phyloP scores from a whole-genome alignment of 495 filamentous ascomycete species.

The Podospora fimiseda region DNA sequence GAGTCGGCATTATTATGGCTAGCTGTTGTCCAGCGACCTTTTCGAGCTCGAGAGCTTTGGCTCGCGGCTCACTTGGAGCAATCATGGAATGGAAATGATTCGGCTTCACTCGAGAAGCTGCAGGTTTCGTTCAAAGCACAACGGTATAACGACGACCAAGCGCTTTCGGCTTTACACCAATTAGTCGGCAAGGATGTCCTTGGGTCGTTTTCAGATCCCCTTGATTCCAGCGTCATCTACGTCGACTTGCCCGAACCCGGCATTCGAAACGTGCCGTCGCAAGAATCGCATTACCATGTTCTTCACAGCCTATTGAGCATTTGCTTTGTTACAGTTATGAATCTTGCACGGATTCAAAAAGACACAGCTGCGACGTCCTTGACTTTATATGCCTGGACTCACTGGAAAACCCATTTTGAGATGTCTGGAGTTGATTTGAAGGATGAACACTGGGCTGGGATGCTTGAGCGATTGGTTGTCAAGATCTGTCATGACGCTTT shows the following conservation, averaged over 20 bases:
- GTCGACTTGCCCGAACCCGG: background rate
- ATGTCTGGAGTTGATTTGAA: background rate
- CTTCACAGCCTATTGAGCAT: background rate
- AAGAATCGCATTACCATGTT: background rate
- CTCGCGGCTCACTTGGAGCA: constrained; percentile 11
- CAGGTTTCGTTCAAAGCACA: no score
- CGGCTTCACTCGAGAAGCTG: no score
- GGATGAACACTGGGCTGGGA: no score
- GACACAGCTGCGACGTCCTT: background rate
- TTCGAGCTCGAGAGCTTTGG: constrained; percentile 18
- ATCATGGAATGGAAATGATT: background rate
- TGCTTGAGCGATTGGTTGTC: background rate
- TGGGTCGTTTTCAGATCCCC: background rate
- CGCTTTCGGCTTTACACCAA: background rate
- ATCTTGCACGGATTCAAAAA: background rate
- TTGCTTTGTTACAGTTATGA: background rate
- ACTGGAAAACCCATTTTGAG: background rate
- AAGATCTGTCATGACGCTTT: constrained; percentile 4
- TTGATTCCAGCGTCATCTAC: background rate
- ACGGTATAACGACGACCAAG: background rate
- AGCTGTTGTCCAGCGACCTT: constrained; percentile 12
- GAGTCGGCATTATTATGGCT: constrained; percentile 21
- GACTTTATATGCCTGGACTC: background rate
- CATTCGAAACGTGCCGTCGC: background rate
- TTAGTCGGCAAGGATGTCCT: background rate